phyloP scores from a whole-genome alignment of 805 yeast genomes.

The Ogataea siamensis region DNA sequence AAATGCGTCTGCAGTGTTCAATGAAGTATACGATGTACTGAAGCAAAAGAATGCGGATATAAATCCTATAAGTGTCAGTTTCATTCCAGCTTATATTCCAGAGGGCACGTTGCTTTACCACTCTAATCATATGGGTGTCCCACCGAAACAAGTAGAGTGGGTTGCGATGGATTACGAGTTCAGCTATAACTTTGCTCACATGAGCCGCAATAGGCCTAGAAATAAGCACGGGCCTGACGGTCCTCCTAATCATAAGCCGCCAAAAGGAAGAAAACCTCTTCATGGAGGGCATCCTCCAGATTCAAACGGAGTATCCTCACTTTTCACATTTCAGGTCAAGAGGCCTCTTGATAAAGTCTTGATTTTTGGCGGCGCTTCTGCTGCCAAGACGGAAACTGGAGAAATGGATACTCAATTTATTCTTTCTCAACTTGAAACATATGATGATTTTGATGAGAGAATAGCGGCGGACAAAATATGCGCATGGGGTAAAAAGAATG shows the following conservation, averaged over 20 bases:
- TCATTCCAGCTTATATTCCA: constrained; percentile 59
- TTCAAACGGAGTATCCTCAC: constrained; percentile 14
- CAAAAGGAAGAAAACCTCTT: constrained; percentile 5
- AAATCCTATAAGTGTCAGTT: constrained; percentile 55
- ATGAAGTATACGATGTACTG: constrained; percentile 50
- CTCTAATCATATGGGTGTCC: constrained; percentile 38
- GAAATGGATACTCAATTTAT: constrained; percentile 60
- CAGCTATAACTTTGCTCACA: constrained; percentile 46
- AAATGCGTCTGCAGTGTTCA: constrained; percentile 57
- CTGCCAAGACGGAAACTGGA: constrained; percentile 56
- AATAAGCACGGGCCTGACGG: background rate
- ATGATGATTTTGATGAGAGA: constrained; percentile 40
- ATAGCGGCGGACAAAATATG: constrained; percentile 51
- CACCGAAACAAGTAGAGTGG: constrained; percentile 57
- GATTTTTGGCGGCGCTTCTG: constrained; percentile 66
- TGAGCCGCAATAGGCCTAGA: constrained; percentile 18
- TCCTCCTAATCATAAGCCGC: background rate
- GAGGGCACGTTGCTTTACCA: constrained; percentile 59
- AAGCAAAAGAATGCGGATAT: constrained; percentile 51
- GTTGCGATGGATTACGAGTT: constrained; percentile 64
- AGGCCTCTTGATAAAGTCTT: constrained; percentile 49
- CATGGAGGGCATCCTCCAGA: constrained; percentile 13
- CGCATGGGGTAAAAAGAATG: constrained; percentile 49
- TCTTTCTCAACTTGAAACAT: constrained; percentile 35
- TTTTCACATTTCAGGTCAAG: constrained; percentile 47